Base-by-base conservation (phyloP, 768 basidiomycete genomes). In the Omphalotus guepiniiformis region DNA sequence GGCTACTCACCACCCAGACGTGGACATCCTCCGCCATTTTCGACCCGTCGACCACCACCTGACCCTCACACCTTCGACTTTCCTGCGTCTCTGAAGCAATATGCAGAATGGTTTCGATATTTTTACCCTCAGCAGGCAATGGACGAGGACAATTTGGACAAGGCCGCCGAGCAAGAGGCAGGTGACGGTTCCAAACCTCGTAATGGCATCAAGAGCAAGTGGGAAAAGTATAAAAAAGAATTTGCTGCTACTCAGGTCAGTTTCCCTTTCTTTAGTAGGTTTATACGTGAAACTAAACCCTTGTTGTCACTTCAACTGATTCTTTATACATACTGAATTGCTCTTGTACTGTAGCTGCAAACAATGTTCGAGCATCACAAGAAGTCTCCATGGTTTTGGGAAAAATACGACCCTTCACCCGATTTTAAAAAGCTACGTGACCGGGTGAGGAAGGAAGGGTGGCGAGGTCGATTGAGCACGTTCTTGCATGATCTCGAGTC, bases 301-400 rank as follows among this genome's bases (percentile, higher is more conserved):
- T 53, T 30, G 11, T 11, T 41, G 23, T 6, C 15, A 23, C 18
- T 40, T 18, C 4, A 27, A 3, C 26, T 43, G 29, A 35, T 28
- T 28, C 6, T 15, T 38, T 4, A 38, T 23, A 27, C 25, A 36
- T 44, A 32, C 25, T 50, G 39, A 28, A 41, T 48, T 53, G 53
- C 60, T 59, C 60, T 63, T 50, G 65, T 71, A 67, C 70, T 75
- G 63, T 77, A 97, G 93, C 82, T 95, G 60, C 90, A 91, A 73
- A 87, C 88, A 48, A 87, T 97, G 78, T 96, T 92, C 76, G 88
- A 96, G 27, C 88, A 92, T 67, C 94, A 97, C 72, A 81, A 84
- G 68, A 85, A 87, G 61, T 91, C 90, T n/a, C 86, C 92, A 12
- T 97, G 94, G 94, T 97, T 96, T 73, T 80, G 83, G 47, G 94